Percentiles rank a stretch among this genome's conserved stretches.
phyloP scores from a whole-genome alignment of 495 filamentous ascomycete species.

The Hypoxylon lienhwacheense region DNA sequence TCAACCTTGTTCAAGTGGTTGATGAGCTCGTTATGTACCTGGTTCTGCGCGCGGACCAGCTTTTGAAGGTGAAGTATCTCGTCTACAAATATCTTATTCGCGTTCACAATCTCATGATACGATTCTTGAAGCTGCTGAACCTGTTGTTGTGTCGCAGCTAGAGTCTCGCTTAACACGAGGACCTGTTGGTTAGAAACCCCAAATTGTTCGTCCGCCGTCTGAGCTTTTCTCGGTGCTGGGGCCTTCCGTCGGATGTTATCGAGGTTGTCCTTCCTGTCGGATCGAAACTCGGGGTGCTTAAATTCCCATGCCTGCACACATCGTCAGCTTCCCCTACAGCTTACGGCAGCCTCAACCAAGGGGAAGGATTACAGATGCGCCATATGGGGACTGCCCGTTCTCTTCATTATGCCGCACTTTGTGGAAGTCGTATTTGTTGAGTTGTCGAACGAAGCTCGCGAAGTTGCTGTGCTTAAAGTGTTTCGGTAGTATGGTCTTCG shows the following conservation, averaged over 20 bases:
- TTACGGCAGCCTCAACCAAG: not conserved
- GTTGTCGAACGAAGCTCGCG: slow-evolving; percentile 95
- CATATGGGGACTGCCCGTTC: slow-evolving; percentile 86
- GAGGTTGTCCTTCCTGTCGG: slow-evolving; percentile 92
- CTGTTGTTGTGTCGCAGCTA: slow-evolving; percentile 88
- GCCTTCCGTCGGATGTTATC: slow-evolving; percentile 98
- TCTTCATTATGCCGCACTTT: slow-evolving; percentile 98
- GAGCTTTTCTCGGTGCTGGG: slow-evolving; percentile 81
- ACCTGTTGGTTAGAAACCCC: slow-evolving; percentile 78
- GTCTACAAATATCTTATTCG: slow-evolving; percentile 83
- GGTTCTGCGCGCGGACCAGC: slow-evolving; percentile 73
- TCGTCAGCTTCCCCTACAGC: slow-evolving; percentile 30
- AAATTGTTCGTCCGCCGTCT: slow-evolving; percentile 68
- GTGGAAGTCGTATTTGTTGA: slow-evolving; percentile 99
- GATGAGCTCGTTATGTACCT: slow-evolving; percentile 54
- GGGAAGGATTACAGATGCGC: slow-evolving; percentile 71
- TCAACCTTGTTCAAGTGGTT: slow-evolving; percentile 52
- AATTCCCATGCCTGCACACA: slow-evolving; percentile 86
- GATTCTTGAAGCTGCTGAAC: slow-evolving; percentile 82
- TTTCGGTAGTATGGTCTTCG: slow-evolving; percentile 93
- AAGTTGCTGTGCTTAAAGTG: slow-evolving; percentile 99
- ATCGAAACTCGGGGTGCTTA: slow-evolving; percentile 94
- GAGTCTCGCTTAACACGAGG: slow-evolving; percentile 81
- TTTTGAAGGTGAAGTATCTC: slow-evolving; percentile 89
- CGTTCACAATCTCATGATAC: slow-evolving; percentile 80